A percentile compares a stretch with the other conserved stretches of the same genome.
Conservation (phyloP, 2,329 filamentous ascomycete species). For the Stylonectria norvegica region DNA sequence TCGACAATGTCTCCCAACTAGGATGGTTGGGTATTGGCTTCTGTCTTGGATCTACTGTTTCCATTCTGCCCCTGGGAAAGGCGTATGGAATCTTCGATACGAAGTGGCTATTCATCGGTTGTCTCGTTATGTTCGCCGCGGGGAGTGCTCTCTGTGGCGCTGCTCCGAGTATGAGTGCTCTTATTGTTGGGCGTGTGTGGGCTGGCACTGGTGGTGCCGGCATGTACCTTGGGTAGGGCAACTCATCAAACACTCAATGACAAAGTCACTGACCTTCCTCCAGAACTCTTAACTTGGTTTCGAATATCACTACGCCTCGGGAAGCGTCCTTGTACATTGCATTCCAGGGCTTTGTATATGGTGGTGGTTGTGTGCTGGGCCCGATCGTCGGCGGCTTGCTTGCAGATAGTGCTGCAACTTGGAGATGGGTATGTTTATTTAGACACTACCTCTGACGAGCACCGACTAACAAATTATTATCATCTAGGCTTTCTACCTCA, state of each 20-base stretch:
- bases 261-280: neutral
- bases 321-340: conserved; percentile 29
- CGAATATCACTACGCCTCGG: conserved; percentile 9
- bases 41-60: conserved; percentile 14
- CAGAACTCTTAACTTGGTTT: conserved; percentile 14
- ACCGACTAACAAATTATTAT: neutral
- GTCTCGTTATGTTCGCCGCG: conserved; percentile 26
- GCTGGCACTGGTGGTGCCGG: conserved; percentile 38
- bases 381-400: conserved; percentile 42
- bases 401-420: conserved; percentile 36
- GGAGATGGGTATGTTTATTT: conserved; percentile 33
- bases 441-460: neutral
- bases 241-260: neutral
- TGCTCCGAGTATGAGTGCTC: conserved; percentile 40
- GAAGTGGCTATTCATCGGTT: conserved; percentile 38
- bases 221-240: conserved; percentile 19
- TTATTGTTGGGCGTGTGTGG: conserved; percentile 45
- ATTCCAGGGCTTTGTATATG: conserved; percentile 33
- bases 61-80: conserved; percentile 19
- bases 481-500: conserved; percentile 51
- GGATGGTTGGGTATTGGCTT: conserved; percentile 20
- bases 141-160: conserved; percentile 40
- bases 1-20: conserved; percentile 18
- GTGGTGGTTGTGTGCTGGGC: conserved; percentile 40
- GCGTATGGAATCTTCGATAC: conserved; percentile 36